These are phyloP conservation scores for Colletotrichum melonis DNA, from an alignment of 2,329 filamentous ascomycete species.

Conservation along the genomic window DNA sequence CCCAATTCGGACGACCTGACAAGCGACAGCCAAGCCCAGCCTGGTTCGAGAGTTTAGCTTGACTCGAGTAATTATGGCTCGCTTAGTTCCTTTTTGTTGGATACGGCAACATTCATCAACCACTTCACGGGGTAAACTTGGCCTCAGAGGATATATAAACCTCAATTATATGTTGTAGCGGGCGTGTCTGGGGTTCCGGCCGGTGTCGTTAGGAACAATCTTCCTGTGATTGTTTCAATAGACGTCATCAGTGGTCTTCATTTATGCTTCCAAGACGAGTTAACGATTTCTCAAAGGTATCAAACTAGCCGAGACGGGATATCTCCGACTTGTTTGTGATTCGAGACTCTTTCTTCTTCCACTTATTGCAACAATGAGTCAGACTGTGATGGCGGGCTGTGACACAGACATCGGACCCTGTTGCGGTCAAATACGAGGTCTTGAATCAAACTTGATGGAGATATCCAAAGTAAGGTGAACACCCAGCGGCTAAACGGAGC, in stretches of 20 bases:
- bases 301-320: too few species aligned
- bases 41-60: not conserved
- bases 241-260: too few species aligned
- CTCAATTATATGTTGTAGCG: not conserved
- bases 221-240: not conserved
- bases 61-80: not conserved
- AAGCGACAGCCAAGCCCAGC: conserved; percentile 5
- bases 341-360: too few species aligned
- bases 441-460: not conserved
- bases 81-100: not conserved
- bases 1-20: conserved; percentile 19
- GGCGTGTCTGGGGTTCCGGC: not conserved
- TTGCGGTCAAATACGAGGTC: not conserved
- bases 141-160: not conserved
- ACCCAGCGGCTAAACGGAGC: not conserved
- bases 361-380: not conserved
- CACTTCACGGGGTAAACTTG: not conserved
- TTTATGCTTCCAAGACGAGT: not conserved
- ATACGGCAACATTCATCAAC: not conserved
- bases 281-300: not conserved
- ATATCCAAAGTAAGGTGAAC: not conserved
- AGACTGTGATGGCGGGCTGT: not conserved
- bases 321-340: not conserved
- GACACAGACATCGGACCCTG: not conserved
- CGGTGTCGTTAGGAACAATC: not conserved